These are phyloP conservation scores for Fusarium mundagurra DNA, from an alignment of 2,329 filamentous ascomycete species.

Conservation along the genomic window DNA sequence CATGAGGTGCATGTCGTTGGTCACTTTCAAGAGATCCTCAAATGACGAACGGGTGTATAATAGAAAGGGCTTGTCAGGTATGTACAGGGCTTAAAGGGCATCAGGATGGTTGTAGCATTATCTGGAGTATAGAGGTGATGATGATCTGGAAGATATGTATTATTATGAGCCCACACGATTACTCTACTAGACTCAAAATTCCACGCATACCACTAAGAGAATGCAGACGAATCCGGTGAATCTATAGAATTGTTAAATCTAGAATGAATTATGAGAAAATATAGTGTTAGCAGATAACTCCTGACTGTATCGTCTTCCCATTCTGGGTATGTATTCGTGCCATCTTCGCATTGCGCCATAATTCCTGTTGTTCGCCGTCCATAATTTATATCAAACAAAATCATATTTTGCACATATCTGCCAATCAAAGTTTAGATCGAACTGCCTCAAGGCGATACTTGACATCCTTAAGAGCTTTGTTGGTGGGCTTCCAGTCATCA, in stretches of 20 bases:
- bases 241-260: neutral
- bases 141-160: conserved; percentile 27
- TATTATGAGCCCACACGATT: conserved; percentile 29
- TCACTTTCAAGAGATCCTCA: neutral
- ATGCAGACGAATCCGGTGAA: neutral
- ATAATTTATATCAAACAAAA: neutral
- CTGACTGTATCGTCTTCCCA: conserved; percentile 4
- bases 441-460: conserved; percentile 94
- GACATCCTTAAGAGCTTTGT: conserved; percentile 93
- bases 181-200: conserved; percentile 35
- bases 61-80: conserved; percentile 29
- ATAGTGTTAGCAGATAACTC: conserved; percentile 20
- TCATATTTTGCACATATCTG: neutral
- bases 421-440: conserved; percentile 75
- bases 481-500: conserved; percentile 90
- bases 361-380: neutral
- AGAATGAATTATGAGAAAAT: conserved; percentile 7
- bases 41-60: conserved; percentile 37
- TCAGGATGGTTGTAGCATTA: conserved; percentile 26
- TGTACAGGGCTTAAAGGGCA: conserved; percentile 24
- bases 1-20: neutral
- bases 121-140: conserved; percentile 16
- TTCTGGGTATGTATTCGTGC: conserved; percentile 19
- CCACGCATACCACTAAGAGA: conserved; percentile 8
- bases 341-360: conserved; percentile 2